A percentile compares a stretch with the other conserved stretches of the same genome.
These are phyloP conservation scores for Dinochytrium kinnereticum DNA, from an alignment of 371 early-diverging fungal genomes.

Conservation along the genomic window DNA sequence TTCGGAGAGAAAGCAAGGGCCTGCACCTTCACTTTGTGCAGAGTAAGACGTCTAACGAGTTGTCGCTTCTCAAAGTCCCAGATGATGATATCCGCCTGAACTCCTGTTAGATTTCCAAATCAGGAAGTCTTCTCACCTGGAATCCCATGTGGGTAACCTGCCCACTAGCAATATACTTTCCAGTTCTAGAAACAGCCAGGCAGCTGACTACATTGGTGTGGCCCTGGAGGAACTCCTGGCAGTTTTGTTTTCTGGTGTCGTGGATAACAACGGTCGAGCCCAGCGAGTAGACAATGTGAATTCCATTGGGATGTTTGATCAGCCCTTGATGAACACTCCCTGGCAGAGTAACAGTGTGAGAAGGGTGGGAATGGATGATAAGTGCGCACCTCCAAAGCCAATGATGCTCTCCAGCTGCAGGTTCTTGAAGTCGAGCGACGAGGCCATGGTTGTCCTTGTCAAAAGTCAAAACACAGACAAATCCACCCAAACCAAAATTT, in stretches of 20 bases:
- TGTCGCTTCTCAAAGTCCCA: conserved; percentile 57
- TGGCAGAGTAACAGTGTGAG: background rate
- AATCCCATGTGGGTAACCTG: conserved; percentile 68
- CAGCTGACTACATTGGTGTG: conserved; percentile 60
- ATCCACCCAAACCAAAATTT: background rate
- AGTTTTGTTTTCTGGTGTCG: conserved; percentile 36
- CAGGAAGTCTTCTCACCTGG: conserved; percentile 48
- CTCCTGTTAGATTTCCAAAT: too few relatives aligned
- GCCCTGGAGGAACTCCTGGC: conserved; percentile 60
- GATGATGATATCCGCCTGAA: conserved; percentile 62
- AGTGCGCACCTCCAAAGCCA: conserved; percentile 51
- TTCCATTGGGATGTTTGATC: conserved; percentile 57
- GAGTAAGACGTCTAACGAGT: conserved; percentile 45
- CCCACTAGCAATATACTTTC: conserved; percentile 55
- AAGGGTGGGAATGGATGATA: conserved; percentile 2
- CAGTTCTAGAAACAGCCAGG: conserved; percentile 52
- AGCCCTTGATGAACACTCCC: conserved; percentile 55
- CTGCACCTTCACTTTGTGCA: conserved; percentile 64
- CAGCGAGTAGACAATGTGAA: conserved; percentile 55
- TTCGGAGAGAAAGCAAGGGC: conserved; percentile 57
- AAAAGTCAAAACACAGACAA: background rate
- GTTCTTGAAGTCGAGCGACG: conserved; percentile 44
- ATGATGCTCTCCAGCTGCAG: conserved; percentile 52
- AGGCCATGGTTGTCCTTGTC: background rate
- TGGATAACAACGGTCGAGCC: conserved; percentile 59